Percentiles rank a stretch among this genome's conserved stretches.
Conservation (phyloP, 768 basidiomycete species). For the Serendipita indica region DNA sequence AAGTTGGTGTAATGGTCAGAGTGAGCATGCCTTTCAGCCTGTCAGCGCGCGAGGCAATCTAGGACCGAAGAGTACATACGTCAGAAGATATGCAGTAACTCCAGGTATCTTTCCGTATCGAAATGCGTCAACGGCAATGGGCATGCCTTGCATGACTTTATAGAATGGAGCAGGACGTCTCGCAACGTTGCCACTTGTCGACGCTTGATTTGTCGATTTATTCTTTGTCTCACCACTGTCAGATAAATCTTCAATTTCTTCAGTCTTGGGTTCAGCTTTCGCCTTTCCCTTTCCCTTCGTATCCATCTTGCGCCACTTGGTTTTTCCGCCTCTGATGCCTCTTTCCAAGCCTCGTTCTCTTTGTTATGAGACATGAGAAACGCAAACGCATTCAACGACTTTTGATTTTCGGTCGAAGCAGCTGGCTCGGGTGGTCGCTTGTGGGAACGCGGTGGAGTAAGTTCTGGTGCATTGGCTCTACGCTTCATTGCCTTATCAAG, state of each 20-base stretch:
- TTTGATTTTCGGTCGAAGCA: neutral
- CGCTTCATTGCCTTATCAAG: neutral
- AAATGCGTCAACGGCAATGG: conserved; percentile 95
- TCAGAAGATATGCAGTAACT: conserved; percentile 81
- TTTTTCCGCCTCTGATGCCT: conserved; percentile 45
- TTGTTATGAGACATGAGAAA: conserved; percentile 80
- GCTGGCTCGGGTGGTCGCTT: neutral
- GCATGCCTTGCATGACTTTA: conserved; percentile 88
- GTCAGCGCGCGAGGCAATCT: conserved; percentile 13
- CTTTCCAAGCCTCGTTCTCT: conserved; percentile 75
- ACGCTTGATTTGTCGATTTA: neutral
- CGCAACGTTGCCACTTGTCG: conserved; percentile 27
- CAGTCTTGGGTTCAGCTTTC: conserved; percentile 14
- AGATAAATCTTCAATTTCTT: neutral
- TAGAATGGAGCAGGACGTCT: conserved; percentile 84
- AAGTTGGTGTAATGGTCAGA: conserved; percentile 95
- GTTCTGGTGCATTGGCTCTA: neutral
- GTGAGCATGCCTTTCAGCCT: conserved; percentile 65
- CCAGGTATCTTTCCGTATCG: conserved; percentile 83
- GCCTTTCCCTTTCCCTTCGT: conserved; percentile 8
- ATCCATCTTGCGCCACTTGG: conserved; percentile 19
- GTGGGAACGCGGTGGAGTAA: neutral
- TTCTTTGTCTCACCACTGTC: conserved; percentile 18
- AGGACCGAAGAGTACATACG: conserved; percentile 37
- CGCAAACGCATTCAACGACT: conserved; percentile 42